Evolutionary conservation across 306 rosid genomes (phyloP).

Genomic region (Citrullus colocynthis): DNA sequence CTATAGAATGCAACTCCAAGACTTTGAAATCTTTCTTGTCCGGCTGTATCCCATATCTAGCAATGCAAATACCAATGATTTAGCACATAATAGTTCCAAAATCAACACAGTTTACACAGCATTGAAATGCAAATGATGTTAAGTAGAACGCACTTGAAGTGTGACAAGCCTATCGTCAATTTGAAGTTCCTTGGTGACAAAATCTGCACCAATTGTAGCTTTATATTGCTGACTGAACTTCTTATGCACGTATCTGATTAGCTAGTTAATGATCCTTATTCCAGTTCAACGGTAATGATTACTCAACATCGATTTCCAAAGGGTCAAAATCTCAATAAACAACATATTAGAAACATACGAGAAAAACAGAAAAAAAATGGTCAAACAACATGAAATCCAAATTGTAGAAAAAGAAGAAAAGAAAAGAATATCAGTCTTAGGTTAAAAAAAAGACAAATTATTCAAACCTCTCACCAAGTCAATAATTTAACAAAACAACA

Average conservation of each 20-base stretch:
- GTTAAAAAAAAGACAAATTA: neutral
- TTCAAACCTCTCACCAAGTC: neutral
- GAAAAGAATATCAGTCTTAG: neutral
- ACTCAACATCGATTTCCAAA: neutral
- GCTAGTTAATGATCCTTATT: slow-evolving; percentile 30
- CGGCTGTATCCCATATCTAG: slow-evolving; percentile 98
- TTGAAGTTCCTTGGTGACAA: slow-evolving; percentile 92
- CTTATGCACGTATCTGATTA: slow-evolving; percentile 77
- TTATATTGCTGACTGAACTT: slow-evolving; percentile 95
- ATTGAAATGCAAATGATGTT: neutral
- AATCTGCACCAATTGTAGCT: slow-evolving; percentile 98
- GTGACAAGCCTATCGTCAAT: slow-evolving; percentile 90
- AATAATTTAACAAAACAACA: neutral
- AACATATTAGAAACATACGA: neutral
- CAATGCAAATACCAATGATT: slow-evolving; percentile 6
- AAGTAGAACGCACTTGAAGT: slow-evolving; percentile 57
- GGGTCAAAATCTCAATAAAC: neutral
- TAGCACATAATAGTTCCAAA: neutral
- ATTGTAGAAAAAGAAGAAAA: neutral
- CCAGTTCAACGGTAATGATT: neutral
- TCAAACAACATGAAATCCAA: neutral
- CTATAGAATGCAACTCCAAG: slow-evolving; percentile 90
- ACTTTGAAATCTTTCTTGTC: slow-evolving; percentile 95
- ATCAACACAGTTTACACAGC: neutral
- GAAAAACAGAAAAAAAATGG: neutral